Base-by-base conservation (phyloP, 1,284 basidiomycete genomes). In the Butyriboletus appendiculatus region DNA sequence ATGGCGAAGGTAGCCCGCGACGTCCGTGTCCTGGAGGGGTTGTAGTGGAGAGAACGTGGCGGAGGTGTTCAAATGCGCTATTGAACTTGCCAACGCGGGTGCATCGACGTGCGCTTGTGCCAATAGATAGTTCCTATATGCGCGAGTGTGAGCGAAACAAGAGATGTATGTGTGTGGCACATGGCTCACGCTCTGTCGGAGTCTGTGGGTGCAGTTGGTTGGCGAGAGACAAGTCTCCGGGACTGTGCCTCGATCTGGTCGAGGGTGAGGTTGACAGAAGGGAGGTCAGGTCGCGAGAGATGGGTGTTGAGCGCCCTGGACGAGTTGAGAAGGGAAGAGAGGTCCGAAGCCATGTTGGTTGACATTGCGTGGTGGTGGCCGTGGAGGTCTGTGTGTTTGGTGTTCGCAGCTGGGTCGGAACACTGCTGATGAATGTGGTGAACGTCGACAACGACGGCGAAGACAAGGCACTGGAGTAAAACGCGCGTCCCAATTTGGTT, bases 181-280 rank as follows among this genome's bases (percentile, higher is more conserved):
- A 33, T 37, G 40, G 76, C 89, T 67, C 71, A 91, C 91, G 86
- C 92, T 79, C 84, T 81, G 64, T 86, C 86, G 20, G 81, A 74
- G 68, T 90, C 88, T 46, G 78, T 76, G 7, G 85, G 76, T 32
- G 81, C 75, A 30, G 77, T 80, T 11, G 84, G 81, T 65, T 89
- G 86, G 46, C 85, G 80, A 37, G 86, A 83, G 15, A 92, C 88
- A 20, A 94, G 82, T 43, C 88, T 79, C 22, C 92, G 79, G 1
- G 90, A 92, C 72, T 96, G 92, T 0, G 88, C 87, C 69, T 97
- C 93, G 60, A 97, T 91, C 75, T 97, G 93, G 72, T 96, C 93
- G 38, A 97, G 79, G 4, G 91, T 91, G 45, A 96, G 85, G 59
- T 92, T 85, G 34, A 97, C 87, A 4, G 87, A 82, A 9, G 94